Evolutionary conservation across 2,329 filamentous ascomycete species (phyloP).

Genomic region (Alternaria dauci): DNA sequence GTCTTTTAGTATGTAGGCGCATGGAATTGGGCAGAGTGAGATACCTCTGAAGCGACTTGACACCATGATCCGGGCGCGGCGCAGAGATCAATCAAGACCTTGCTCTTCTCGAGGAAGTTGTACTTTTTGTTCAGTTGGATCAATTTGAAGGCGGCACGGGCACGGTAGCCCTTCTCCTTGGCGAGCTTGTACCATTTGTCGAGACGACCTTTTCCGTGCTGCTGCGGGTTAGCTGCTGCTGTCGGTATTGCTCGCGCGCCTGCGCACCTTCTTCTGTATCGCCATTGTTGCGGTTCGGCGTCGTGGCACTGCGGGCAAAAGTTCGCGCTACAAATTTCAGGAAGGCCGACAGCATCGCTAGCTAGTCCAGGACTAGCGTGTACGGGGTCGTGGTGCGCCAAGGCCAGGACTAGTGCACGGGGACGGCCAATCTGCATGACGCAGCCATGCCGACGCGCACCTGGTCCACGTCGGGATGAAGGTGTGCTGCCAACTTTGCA

Average conservation of each 20-base stretch:
- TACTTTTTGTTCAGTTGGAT: conserved; percentile 99
- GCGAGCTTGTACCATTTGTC: conserved; percentile 99
- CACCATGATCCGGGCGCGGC: conserved; percentile 77
- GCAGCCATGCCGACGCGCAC: conserved; percentile 14
- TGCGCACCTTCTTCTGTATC: conserved; percentile 84
- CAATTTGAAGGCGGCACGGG: conserved; percentile 95
- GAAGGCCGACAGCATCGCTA: conserved; percentile 16
- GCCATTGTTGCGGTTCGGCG: conserved; percentile 69
- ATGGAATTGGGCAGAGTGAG: background rate
- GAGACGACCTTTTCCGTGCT: conserved; percentile 94
- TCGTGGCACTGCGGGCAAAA: conserved; percentile 29
- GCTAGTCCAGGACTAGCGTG: background rate
- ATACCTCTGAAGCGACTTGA: conserved; percentile 82
- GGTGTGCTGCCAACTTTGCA: conserved; percentile 20
- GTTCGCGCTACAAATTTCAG: conserved; percentile 33
- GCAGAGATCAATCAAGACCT: conserved; percentile 95
- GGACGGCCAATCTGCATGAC: conserved; percentile 13
- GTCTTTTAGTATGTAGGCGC: conserved; percentile 7
- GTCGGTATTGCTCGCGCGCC: background rate
- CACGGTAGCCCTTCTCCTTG: conserved; percentile 97
- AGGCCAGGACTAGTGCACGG: conserved; percentile 13
- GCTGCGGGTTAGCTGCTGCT: conserved; percentile 33
- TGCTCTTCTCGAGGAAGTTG: conserved; percentile 96
- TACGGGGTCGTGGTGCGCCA: conserved; percentile 16
- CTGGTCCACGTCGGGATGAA: conserved; percentile 29